These are phyloP conservation scores for Phytophthora sojae DNA, from an alignment of 352 stramenopile genomes.

Conservation along the genomic window DNA sequence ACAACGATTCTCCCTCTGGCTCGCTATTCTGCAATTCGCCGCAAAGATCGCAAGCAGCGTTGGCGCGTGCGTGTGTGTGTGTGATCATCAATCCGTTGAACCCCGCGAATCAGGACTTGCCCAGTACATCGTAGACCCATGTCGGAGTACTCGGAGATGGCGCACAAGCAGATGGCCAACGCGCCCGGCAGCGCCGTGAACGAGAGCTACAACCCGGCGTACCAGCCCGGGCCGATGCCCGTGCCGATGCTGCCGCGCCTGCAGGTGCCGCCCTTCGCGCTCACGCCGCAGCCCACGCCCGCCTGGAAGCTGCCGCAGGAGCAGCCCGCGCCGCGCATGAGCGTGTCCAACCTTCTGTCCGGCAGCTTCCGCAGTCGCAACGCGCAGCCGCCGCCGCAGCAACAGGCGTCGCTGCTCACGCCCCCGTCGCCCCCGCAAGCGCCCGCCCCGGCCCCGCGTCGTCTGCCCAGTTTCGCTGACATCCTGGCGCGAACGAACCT, in stretches of 20 bases:
- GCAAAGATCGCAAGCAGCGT: conserved; percentile 48
- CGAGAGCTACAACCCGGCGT: conserved; percentile 30
- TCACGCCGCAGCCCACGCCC: conserved; percentile 59
- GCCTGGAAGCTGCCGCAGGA: conserved; percentile 59
- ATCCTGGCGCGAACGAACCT: conserved; percentile 73
- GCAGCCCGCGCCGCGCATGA: conserved; percentile 47
- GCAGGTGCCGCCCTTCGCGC: conserved; percentile 65
- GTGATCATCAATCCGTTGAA: conserved; percentile 23
- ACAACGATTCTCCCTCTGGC: conserved; percentile 14
- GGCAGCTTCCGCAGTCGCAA: conserved; percentile 43
- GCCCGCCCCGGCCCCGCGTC: conserved; percentile 36
- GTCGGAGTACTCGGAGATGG: conserved; percentile 43
- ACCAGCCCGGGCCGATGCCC: conserved; percentile 26
- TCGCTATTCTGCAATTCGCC: conserved; percentile 59
- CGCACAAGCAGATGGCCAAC: conserved; percentile 50
- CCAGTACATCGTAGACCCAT: conserved; percentile 27
- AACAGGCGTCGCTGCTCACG: conserved; percentile 22
- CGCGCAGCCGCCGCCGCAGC: conserved; percentile 13
- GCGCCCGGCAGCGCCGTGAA: conserved; percentile 32
- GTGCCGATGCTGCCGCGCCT: conserved; percentile 52
- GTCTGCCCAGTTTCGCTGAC: conserved; percentile 70
- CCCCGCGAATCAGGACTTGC: conserved; percentile 21
- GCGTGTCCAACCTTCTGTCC: conserved; percentile 64
- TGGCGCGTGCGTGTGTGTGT: background rate
- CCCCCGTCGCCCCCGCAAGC: conserved; percentile 29